A percentile compares a stretch with the other conserved stretches of the same genome.
Evolutionary conservation across 1,139 yeast species (phyloP).

Genomic region (Trichomonascaceae sp.): DNA sequence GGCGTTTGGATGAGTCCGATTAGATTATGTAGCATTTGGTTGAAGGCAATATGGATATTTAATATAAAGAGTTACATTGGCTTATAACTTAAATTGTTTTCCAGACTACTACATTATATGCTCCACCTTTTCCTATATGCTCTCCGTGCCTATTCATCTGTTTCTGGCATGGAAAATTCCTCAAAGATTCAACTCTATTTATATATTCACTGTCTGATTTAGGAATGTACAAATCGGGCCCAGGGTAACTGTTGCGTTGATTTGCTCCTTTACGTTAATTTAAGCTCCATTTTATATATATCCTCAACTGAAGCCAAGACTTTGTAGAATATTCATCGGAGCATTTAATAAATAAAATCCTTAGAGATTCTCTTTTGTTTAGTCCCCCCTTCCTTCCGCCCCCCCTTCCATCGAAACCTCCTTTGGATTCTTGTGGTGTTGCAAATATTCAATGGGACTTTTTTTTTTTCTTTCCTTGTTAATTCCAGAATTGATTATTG

Average conservation of each 20-base stretch:
- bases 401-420: not conserved
- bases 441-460: not conserved
- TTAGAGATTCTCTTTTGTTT: too few species aligned
- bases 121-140: not conserved
- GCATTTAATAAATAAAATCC: too few species aligned
- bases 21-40: not conserved
- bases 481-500: not conserved
- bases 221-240: not conserved
- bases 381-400: too few species aligned
- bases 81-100: too few species aligned
- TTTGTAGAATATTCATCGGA: not conserved
- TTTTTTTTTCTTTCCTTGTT: not conserved
- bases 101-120: too few species aligned
- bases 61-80: too few species aligned
- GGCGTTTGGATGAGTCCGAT: slow-evolving; percentile 14
- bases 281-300: not conserved
- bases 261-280: not conserved
- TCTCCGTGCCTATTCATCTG: not conserved
- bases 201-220: not conserved
- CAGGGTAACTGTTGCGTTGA: not conserved
- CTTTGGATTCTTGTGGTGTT: not conserved
- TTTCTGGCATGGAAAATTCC: not conserved
- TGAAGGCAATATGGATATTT: too few species aligned
- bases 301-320: not conserved
- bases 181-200: not conserved